Evolutionary conservation across 257 asterid genomes (phyloP).

Genomic region (Paulownia fortunei): DNA sequence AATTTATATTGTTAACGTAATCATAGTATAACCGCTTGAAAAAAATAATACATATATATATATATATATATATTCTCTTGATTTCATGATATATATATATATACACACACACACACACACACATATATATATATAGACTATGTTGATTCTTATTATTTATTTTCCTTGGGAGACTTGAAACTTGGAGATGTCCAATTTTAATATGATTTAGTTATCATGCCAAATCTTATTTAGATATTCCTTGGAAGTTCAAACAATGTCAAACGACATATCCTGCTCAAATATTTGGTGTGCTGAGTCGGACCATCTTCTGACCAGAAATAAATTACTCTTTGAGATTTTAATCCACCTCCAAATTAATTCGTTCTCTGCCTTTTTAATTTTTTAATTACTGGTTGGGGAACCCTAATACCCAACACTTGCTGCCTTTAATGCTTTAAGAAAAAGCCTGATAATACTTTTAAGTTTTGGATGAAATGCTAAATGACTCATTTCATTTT

Average conservation of each 20-base stretch:
- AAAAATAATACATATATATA: too few species aligned
- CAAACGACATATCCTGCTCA: constrained; percentile 17
- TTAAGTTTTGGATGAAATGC: not conserved
- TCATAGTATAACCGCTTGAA: too few species aligned
- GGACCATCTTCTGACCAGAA: not conserved
- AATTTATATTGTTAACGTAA: too few species aligned
- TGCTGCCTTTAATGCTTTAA: constrained; percentile 8
- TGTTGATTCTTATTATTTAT: too few species aligned
- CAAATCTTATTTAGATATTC: too few species aligned
- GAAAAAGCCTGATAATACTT: constrained; percentile 3
- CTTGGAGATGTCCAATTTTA: not conserved
- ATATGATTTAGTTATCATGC: not conserved
- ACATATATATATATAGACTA: too few species aligned
- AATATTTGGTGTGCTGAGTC: constrained; percentile 4
- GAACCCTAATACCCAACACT: constrained; percentile 3
- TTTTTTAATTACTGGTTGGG: not conserved
- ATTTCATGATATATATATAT: too few species aligned
- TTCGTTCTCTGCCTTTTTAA: not conserved
- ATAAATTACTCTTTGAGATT: not conserved
- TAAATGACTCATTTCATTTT: not conserved
- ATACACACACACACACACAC: too few species aligned
- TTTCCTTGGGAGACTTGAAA: not conserved
- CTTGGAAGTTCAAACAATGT: not conserved
- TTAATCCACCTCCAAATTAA: not conserved
- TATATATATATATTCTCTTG: too few species aligned